Evolutionary conservation across 2,329 filamentous ascomycete genomes (phyloP), one percentile per base, ranked within the genome.

Genomic region (Aspergillaceae sp.): DNA sequence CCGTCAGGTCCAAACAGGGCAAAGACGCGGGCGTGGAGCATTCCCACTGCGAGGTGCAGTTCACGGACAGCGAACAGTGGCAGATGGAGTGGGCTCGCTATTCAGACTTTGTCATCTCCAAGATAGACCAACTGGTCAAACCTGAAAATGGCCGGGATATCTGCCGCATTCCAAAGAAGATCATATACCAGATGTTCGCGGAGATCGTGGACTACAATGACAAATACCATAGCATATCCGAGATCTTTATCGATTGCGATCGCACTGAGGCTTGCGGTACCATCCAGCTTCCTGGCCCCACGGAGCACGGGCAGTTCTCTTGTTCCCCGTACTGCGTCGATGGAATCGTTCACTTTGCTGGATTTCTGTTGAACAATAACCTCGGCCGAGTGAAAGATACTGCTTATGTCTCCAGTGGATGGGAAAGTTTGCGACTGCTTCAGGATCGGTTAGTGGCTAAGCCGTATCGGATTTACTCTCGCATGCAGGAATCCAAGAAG

Each of bases 121-220:
- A 19, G 19, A 19, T 19, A 19, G 19, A 19, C 19, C 19, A 19
- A 19, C 19, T 19, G 19, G 19, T 19, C 19, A 19, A 19, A 19
- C 19, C 19, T 19, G 19, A 19, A 19, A 19, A 19, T 19, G 19
- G 19, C 19, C 19, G 19, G 19, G 19, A 19, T 19, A 19, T 19
- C 19, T 19, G 19, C 19, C 19, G 19, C 19, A 19, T 19, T 19
- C 19, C 19, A 19, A 19, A 19, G 19, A 19, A 19, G 19, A 19
- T 19, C 19, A 19, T 58, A 10, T 65, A 64, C 50, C 58, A 58
- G 36, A 40, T 64, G 1, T 64, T 64, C 38, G 38, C 51, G 1
- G 49, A 45, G 9, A 38, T 63, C 1, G 59, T 64, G 4, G 49
- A 57, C 26, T 64, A 64, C 42, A 48, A 48, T 7, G 44, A 48